Base-by-base conservation (phyloP, 352 stramenopile genomes). In the Phytophthora pini region DNA sequence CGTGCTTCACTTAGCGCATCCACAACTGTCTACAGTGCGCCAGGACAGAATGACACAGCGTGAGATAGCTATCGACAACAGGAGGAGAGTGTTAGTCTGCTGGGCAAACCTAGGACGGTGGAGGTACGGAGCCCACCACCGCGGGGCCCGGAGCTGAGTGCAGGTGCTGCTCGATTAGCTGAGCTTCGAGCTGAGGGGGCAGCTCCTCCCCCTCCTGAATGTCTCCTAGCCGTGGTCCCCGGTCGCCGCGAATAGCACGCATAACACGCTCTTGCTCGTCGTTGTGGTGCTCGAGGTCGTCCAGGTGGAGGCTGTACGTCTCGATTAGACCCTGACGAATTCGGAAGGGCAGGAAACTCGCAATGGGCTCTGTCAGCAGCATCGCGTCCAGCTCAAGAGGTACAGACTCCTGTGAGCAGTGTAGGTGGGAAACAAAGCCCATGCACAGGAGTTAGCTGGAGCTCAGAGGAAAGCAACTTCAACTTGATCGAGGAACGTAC, bases 261-360 rank as follows among this genome's bases (percentile, higher is more conserved):
- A 94, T 68, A 50, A 94, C 85, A 57, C 85, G 83, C 74, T 94
- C 85, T 70, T 94, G 81, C 67, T 94, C 85, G 54, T 89, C 79
- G 43, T 79, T 84, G 69, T 94, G 85, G 68, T 93, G 85, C 71
- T 94, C 85, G 39, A 94, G 67, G 60, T 95, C 87, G 59, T 95
- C 87, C 49, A 94, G 65, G 53, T 95, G 89, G 51, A 95, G 77
- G 52, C 87, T 95, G 75, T 95, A 95, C 13, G 87, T 95, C 65
- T 95, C 85, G 61, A 95, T 95, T 31, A 95, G 76, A 13, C 87
- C 87, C 61, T 95, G 87, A 24, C 84, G 85, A 70, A 95, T 95
- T 46, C 87, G 87, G 61, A 92, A 94, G 13, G 87, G 87, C 41
- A 95, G 56, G 61, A 74, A 95, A 61, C 80, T 88, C 48, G 84